phyloP scores from a whole-genome alignment of 768 basidiomycete species.

The Xerocomus potaroensis region DNA sequence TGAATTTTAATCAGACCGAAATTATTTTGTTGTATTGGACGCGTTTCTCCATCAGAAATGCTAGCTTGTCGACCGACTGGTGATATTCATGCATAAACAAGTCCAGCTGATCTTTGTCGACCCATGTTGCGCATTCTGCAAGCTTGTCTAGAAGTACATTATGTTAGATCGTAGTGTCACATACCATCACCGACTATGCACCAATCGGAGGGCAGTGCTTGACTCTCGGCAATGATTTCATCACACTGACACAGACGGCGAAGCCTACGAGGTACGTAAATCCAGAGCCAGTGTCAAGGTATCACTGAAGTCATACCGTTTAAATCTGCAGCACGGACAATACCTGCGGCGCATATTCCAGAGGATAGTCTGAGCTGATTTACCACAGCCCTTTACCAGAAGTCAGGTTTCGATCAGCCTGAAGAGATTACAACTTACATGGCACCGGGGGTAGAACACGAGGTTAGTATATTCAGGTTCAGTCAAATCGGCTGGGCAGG shows the following conservation, averaged over 20 bases:
- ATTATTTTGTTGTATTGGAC: neutral
- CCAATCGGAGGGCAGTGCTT: slow-evolving; percentile 2
- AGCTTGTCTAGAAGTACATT: neutral
- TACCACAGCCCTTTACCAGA: slow-evolving; percentile 8
- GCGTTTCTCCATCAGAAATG: slow-evolving; percentile 5
- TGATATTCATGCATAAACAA: slow-evolving; percentile 4
- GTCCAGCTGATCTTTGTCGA: slow-evolving; percentile 12
- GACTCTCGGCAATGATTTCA: neutral
- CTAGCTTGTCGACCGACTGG: slow-evolving; percentile 1
- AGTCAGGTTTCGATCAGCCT: neutral
- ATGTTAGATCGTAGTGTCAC: neutral
- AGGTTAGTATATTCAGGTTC: slow-evolving; percentile 45
- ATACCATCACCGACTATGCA: slow-evolving; percentile 2
- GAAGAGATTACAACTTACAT: slow-evolving; percentile 4
- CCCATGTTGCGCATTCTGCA: slow-evolving; percentile 1
- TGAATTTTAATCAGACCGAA: neutral
- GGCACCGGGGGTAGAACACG: slow-evolving; percentile 30
- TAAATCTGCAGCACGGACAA: slow-evolving; percentile 10
- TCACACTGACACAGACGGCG: neutral
- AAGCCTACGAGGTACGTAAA: slow-evolving; percentile 3
- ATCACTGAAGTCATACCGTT: slow-evolving; percentile 3
- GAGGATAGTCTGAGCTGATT: slow-evolving; percentile 4
- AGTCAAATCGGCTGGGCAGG: slow-evolving; percentile 40
- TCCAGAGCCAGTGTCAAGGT: neutral
- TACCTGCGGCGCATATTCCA: slow-evolving; percentile 20